Evolutionary conservation across 768 basidiomycete genomes (phyloP), one percentile per base, ranked within the genome.

Genomic region (Cyclocybe aegerita): DNA sequence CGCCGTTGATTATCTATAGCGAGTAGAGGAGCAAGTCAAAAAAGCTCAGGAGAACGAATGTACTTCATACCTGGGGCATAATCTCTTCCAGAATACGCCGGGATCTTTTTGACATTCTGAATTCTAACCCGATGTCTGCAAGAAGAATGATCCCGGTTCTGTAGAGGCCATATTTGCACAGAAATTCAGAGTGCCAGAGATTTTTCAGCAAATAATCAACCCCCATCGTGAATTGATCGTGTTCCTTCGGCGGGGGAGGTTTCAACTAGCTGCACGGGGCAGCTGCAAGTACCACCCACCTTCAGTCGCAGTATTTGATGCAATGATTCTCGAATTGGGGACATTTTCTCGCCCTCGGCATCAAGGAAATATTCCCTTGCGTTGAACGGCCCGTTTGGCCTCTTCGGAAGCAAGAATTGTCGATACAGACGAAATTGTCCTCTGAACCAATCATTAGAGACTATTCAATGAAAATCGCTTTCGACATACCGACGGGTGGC

Each of bases 161-260:
- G 60, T 93, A 89, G 16, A 83, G 64, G 11, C 76, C 74, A 59
- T 83, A 79, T 48, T 85, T 80, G 46, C 82, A 80, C 47, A 89
- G 79, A 61, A 89, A 90, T 65, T 93, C 90, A 0, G 90, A 81
- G 51, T 87, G 77, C 88, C 90, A 93, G 34, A 93, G 64, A 1
- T 86, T 80, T 49, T 77, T 82, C 23, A 94, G 69, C 17, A 93
- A 70, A 37, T 81, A 79, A 29, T 90, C 83, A 12, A 90, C 76
- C 1, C 81, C 73, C 16, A 76, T 72, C 15, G 82, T 71, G 7
- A 79, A 79, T 70, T 91, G 85, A 49, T 83, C 82, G 23, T 70
- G 76, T 62, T 81, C 74, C 91, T 93, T 23, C 23, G n/a, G 41
- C 32, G 77, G 75, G 17, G 74, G 69, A 82, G 83, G 35, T 48